Conservation (phyloP, 768 basidiomycete species). For the Pisolithus tinctorius region DNA sequence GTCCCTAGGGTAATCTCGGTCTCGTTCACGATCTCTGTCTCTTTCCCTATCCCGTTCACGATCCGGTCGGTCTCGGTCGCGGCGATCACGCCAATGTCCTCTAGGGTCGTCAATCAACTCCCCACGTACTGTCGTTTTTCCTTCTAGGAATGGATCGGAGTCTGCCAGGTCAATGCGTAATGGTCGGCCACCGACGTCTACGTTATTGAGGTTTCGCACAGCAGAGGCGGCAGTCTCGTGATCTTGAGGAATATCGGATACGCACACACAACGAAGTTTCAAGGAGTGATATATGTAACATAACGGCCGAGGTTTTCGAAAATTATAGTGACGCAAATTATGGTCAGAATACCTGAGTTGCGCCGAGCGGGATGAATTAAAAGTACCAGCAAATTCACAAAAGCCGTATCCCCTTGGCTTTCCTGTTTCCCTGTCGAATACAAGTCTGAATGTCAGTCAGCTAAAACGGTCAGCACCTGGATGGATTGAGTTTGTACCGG, state of each 20-base stretch:
- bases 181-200: constrained; percentile 86
- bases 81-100: constrained; percentile 37
- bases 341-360: constrained; percentile 34
- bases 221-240: constrained; percentile 95
- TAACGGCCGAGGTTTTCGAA: background rate
- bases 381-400: constrained; percentile 86
- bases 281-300: constrained; percentile 8
- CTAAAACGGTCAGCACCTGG: background rate
- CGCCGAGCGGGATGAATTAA: constrained; percentile 26
- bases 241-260: constrained; percentile 40
- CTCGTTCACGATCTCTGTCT: constrained; percentile 51
- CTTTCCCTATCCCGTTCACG: constrained; percentile 37
- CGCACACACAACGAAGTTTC: constrained; percentile 2
- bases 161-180: constrained; percentile 93
- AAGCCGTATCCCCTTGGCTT: constrained; percentile 93
- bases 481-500: constrained; percentile 39
- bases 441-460: constrained; percentile 45
- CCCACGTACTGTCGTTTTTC: constrained; percentile 82
- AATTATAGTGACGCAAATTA: constrained; percentile 8
- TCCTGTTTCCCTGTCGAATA: constrained; percentile 89
- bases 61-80: constrained; percentile 39
- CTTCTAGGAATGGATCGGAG: constrained; percentile 87
- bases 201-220: constrained; percentile 91
- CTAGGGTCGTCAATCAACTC: constrained; percentile 58
- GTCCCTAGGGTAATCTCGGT: constrained; percentile 28